Evolutionary conservation across 208 protist genomes (phyloP), one percentile per base, ranked within the genome.

Genomic region (Trypanosoma boissoni): DNA sequence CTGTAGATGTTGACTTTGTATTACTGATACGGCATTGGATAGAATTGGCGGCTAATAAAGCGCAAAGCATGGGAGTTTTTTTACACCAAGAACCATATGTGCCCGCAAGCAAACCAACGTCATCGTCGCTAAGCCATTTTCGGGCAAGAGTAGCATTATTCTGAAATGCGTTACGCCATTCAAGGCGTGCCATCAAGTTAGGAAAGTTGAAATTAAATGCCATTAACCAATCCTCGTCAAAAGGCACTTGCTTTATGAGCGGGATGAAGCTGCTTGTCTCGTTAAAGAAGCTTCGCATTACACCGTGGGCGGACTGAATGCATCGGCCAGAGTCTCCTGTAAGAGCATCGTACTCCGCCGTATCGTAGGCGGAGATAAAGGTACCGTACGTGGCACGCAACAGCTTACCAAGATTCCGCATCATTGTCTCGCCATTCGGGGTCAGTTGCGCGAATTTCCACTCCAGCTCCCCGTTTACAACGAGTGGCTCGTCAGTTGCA

Each of bases 161-260:
- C 20, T 58, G 44, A 43, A 61, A 65, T 3, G 57, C 29, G 37
- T 53, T 53, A 36, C 46, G 55, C 53, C 56, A 59, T 14, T 58
- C 8, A 21, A 37, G n/a, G n/a, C 58, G 50, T 16, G 55, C 59
- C 45, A 53, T 24, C 5, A 61, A 26, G 51, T 58, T 66, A 0
- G 67, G 67, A 39, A 67, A 59, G 12, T 68, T 73, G 14, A 48
- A 43, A 37, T 67, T 66, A 28, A 65, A 65, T 32, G 39, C 67
- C 42, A 73, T 50, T 28, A 58, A 29, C 58, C 57, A 73, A 51
- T 73, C 67, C 3, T 20, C 20, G 4, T 51, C 59, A 12, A 49
- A 2, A 21, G 56, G 58, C 23, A n/a, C 21, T 21, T 73, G 20
- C 21, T 58, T 61, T 16, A 71, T 41, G 44, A 58, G 16, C 2